These are phyloP conservation scores for Ichthyophthirius multifiliis DNA, from an alignment of 169 alveolate genomes.

Conservation along the genomic window DNA sequence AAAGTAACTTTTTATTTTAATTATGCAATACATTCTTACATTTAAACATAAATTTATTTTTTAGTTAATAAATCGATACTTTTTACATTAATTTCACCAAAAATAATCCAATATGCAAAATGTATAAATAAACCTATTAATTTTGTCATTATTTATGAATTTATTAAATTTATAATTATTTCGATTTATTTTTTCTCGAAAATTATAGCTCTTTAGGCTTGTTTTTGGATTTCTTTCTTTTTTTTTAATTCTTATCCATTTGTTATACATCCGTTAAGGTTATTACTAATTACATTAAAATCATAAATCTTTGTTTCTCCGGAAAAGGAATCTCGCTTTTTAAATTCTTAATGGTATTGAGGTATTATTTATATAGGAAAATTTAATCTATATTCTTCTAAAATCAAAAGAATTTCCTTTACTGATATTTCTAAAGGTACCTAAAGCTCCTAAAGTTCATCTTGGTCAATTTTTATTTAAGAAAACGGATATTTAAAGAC, in stretches of 20 bases:
- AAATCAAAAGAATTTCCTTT: conserved; percentile 10
- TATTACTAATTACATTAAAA: background rate
- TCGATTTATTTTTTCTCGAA: conserved; percentile 14
- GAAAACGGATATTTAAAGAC: background rate
- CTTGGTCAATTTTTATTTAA: background rate
- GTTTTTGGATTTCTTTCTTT: background rate
- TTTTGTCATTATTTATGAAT: conserved; percentile 10
- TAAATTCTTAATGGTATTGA: background rate
- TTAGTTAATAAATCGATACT: conserved; percentile 20
- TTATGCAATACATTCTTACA: conserved; percentile 20
- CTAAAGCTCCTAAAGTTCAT: conserved; percentile 13
- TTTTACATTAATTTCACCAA: conserved; percentile 20
- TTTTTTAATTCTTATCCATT: background rate
- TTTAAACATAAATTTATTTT: conserved; percentile 27
- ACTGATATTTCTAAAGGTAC: conserved; percentile 14
- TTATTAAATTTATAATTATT: conserved; percentile 7
- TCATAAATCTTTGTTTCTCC: background rate
- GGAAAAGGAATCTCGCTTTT: too few relatives aligned
- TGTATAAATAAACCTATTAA: conserved; percentile 32
- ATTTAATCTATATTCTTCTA: conserved; percentile 16
- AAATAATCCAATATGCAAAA: conserved; percentile 36
- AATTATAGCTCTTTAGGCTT: conserved; percentile 14
- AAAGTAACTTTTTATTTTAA: background rate
- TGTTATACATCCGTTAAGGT: background rate
- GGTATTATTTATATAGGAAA: conserved; percentile 16